phyloP scores from a whole-genome alignment of 2,329 filamentous ascomycete species.

The Botrytis deweyae region DNA sequence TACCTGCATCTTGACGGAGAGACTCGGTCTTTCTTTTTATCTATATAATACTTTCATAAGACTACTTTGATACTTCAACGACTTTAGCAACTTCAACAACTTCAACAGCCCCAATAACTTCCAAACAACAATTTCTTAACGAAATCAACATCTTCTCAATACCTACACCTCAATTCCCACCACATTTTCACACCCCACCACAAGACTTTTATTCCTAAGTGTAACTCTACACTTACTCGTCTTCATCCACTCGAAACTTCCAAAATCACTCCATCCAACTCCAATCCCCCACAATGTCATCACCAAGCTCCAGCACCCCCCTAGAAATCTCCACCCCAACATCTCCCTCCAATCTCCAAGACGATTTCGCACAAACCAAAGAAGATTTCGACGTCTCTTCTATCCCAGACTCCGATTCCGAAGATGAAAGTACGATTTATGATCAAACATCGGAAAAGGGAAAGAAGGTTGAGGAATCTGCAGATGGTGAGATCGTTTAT shows the following conservation, averaged over 20 bases:
- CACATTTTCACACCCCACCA: not conserved
- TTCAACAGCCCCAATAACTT: not conserved
- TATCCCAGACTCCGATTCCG: not conserved
- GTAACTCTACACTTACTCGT: too few species aligned
- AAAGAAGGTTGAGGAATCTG: fast-evolving
- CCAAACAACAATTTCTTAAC: too few species aligned
- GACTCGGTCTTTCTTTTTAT: fast-evolving
- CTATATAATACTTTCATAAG: not conserved
- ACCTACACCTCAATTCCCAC: not conserved
- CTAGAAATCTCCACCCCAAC: not conserved
- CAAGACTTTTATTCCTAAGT: too few species aligned
- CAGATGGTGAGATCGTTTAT: not conserved
- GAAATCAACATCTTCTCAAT: too few species aligned
- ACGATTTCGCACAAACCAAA: not conserved
- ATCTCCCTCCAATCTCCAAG: fast-evolving
- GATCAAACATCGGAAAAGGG: not conserved
- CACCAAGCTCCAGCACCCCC: fast-evolving
- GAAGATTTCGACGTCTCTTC: not conserved
- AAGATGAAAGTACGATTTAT: not conserved
- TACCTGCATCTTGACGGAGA: not conserved
- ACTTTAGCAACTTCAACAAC: not conserved
- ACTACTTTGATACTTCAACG: not conserved
- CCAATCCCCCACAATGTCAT: not conserved
- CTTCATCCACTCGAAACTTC: fast-evolving
- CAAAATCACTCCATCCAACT: fast-evolving